Evolutionary conservation across 768 basidiomycete genomes (phyloP), one percentile per base, ranked within the genome.

Genomic region (Tricholoma saponaceum): DNA sequence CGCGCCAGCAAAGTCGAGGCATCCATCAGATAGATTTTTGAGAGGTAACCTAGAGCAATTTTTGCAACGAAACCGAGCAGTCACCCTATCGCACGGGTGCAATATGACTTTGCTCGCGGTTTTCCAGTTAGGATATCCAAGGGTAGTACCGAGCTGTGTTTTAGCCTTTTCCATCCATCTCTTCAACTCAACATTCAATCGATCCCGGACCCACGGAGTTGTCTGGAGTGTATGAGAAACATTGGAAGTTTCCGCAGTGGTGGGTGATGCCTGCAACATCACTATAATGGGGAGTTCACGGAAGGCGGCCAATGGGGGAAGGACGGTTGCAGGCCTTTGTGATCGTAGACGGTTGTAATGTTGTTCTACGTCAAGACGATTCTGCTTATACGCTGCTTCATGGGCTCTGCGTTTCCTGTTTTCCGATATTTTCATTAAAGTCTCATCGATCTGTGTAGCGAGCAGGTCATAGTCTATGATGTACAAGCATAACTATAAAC

Each of bases 61-160:
- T 55, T 68, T 76, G 65, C 89, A 91, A 25, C 70, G 66, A 69
- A 87, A 90, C 22, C 82, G 70, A 0, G 85, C 84, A 4, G 81
- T 83, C 13, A 85, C 56, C 43, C 86, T 75, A 50, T 86, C 78
- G 16, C 80, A 78, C 0, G 86, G 86, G 64, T 83, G 82, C 8
- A 87, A 54, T 37, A 69, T 65, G 14, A 67, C 76, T 52, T 66
- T 74, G 62, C 76, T 81, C 18, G 82, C 73, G 25, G 70, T 72
- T 61, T 74, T 80, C 84, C 84, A 88, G 3, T 76, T 67, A 0
- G 76, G 68, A 53, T 74, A 75, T 0, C 85, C 88, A 7, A 90
- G 65, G 9, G 75, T 62, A 4, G 60, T 67, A 10, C 77, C 76
- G 16, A 90, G 67, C 5, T 70, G 72, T 1, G 63, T 70, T 61